Evolutionary conservation across 345 rosid species (phyloP).

Genomic region (Mercurialis annua): DNA sequence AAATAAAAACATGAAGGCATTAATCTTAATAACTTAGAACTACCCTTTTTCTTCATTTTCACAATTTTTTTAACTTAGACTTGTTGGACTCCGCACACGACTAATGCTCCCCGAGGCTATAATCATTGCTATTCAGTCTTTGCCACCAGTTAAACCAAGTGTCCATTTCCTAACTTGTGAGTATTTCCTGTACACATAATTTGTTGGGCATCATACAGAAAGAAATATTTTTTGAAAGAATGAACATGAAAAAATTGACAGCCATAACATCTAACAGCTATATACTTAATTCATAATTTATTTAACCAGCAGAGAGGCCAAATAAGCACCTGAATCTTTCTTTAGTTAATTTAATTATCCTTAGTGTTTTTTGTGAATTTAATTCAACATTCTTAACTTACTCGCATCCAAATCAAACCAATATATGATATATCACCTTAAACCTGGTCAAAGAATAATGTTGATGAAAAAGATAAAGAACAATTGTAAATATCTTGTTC

Average conservation of each 20-base stretch:
- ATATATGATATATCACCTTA: too few relatives aligned
- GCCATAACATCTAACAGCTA: too few relatives aligned
- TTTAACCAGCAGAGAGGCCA: neutral
- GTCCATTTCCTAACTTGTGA: conserved; percentile 82
- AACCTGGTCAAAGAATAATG: too few relatives aligned
- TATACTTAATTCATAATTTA: too few relatives aligned
- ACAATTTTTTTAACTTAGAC: conserved; percentile 15
- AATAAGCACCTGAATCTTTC: too few relatives aligned
- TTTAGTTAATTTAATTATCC: too few relatives aligned
- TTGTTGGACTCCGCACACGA: conserved; percentile 70
- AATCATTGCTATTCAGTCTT: conserved; percentile 75
- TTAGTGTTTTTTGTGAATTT: too few relatives aligned
- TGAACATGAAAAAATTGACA: neutral
- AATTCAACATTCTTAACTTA: too few relatives aligned
- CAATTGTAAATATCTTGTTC: too few relatives aligned
- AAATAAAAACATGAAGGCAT: neutral
- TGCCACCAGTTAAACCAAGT: conserved; percentile 79
- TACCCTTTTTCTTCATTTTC: neutral
- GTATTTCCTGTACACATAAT: conserved; percentile 59
- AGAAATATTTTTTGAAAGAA: neutral
- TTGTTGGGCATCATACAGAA: conserved; percentile 11
- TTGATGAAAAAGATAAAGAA: too few relatives aligned
- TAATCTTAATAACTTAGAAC: conserved; percentile 2
- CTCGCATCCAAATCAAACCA: too few relatives aligned
- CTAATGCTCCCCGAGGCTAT: conserved; percentile 92